These are phyloP conservation scores for Psilocybe tampanensis DNA, from an alignment of 768 basidiomycete species.

Conservation along the genomic window DNA sequence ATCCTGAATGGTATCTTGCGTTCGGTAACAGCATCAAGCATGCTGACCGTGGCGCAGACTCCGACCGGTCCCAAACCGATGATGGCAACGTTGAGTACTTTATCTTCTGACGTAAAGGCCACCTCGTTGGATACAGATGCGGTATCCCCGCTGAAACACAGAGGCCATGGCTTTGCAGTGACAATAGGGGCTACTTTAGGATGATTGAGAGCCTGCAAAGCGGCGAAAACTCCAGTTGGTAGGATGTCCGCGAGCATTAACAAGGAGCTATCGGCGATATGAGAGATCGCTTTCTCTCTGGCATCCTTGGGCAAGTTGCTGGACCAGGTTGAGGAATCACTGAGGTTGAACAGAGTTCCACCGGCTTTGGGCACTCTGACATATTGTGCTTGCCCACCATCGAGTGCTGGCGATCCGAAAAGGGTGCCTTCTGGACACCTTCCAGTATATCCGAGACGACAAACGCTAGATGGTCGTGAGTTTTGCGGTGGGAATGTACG, in stretches of 20 bases:
- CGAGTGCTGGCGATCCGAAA: slow-evolving; percentile 67
- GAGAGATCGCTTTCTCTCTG: slow-evolving; percentile 39
- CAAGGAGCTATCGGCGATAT: slow-evolving; percentile 63
- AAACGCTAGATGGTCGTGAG: slow-evolving; percentile 56
- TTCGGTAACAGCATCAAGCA: slow-evolving; percentile 61
- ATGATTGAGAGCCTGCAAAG: slow-evolving; percentile 70
- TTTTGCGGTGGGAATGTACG: not conserved
- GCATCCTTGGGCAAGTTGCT: slow-evolving; percentile 36
- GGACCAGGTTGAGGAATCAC: slow-evolving; percentile 47
- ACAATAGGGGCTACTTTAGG: slow-evolving; percentile 68
- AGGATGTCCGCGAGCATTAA: slow-evolving; percentile 78
- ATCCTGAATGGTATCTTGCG: slow-evolving; percentile 52
- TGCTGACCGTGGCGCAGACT: slow-evolving; percentile 63
- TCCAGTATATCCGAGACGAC: slow-evolving; percentile 72
- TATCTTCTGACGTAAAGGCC: slow-evolving; percentile 47
- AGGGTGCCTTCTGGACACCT: slow-evolving; percentile 63
- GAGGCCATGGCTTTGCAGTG: slow-evolving; percentile 62
- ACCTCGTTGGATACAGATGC: slow-evolving; percentile 29
- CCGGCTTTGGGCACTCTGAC: slow-evolving; percentile 80
- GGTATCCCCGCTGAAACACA: slow-evolving; percentile 34
- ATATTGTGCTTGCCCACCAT: slow-evolving; percentile 81
- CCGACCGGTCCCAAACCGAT: slow-evolving; percentile 83
- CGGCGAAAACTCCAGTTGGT: slow-evolving; percentile 80
- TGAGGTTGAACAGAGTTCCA: slow-evolving; percentile 71
- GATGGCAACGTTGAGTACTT: slow-evolving; percentile 59